A percentile compares a stretch with the other conserved stretches of the same genome.
Conservation (phyloP, 371 early-diverging fungal genomes). For the Circinella minor region DNA sequence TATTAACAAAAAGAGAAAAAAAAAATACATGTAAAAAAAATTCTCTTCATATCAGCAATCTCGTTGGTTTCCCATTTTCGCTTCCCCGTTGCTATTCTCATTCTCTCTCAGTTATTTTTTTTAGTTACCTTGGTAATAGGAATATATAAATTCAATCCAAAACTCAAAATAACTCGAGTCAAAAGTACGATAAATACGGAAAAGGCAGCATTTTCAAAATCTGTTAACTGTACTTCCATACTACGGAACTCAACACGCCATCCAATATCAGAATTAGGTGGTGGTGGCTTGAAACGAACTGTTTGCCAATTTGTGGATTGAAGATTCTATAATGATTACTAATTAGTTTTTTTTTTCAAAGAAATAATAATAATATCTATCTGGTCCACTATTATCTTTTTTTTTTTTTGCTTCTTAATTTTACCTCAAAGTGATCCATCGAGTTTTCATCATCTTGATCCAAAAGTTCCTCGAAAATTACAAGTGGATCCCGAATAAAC, state of each 20-base stretch:
- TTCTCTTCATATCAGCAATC: too few species aligned
- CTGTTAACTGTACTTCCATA: conserved; percentile 98
- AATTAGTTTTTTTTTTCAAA: not conserved
- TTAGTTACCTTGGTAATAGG: conserved; percentile 85
- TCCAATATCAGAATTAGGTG: conserved; percentile 86
- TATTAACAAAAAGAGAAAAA: conserved; percentile 19
- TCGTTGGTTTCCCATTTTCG: too few species aligned
- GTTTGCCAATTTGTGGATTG: conserved; percentile 99
- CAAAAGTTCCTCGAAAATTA: conserved; percentile 90
- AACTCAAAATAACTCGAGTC: conserved; percentile 89
- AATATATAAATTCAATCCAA: conserved; percentile 94
- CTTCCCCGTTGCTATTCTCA: too few species aligned
- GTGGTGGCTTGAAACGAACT: conserved; percentile 98
- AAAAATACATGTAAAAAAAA: too few species aligned
- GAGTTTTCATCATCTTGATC: conserved; percentile 82
- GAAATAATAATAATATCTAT: too few species aligned
- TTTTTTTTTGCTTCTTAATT: not conserved
- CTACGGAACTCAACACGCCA: conserved; percentile 99
- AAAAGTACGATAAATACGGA: conserved; percentile 93
- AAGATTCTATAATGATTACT: conserved; percentile 70
- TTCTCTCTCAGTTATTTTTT: not conserved
- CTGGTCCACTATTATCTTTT: not conserved
- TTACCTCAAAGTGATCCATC: conserved; percentile 95
- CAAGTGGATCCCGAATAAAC: conserved; percentile 98
- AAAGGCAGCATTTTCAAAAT: conserved; percentile 98